Conservation (phyloP, 148 eudicot species). For the Rheum nobile region DNA sequence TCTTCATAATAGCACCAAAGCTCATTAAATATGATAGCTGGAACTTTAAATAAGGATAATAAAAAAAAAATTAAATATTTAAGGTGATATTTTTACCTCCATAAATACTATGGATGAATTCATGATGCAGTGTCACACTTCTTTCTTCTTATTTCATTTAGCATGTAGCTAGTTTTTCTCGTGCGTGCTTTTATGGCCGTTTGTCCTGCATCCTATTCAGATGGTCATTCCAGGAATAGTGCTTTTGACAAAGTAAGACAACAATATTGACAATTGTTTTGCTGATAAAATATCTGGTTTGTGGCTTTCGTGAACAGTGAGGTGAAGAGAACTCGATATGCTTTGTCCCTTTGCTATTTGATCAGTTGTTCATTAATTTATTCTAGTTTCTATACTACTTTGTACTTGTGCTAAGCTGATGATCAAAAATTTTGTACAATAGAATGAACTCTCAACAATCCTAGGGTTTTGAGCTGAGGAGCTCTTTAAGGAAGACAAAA, state of each 20-base stretch:
- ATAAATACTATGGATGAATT: no score
- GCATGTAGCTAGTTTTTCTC: no score
- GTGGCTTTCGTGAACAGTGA: not conserved
- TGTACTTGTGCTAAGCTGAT: not conserved
- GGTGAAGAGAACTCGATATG: not conserved
- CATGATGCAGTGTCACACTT: no score
- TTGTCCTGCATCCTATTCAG: no score
- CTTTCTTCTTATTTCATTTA: no score
- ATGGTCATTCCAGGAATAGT: no score
- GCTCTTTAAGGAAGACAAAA: constrained; percentile 88
- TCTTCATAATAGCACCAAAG: no score
- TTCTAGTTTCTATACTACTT: not conserved
- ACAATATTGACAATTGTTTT: not conserved
- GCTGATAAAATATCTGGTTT: not conserved
- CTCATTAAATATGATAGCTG: no score
- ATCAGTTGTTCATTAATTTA: not conserved
- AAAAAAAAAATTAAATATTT: no score
- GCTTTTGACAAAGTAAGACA: constrained; percentile 74
- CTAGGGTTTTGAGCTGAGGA: constrained; percentile 98
- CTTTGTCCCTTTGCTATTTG: not conserved
- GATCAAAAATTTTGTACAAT: constrained; percentile 12
- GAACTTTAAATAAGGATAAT: no score
- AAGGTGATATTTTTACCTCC: no score
- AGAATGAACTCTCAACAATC: constrained; percentile 99
- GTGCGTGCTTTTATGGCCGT: no score